phyloP scores from a whole-genome alignment of 2,329 filamentous ascomycete species.

The Calonectria montana region DNA sequence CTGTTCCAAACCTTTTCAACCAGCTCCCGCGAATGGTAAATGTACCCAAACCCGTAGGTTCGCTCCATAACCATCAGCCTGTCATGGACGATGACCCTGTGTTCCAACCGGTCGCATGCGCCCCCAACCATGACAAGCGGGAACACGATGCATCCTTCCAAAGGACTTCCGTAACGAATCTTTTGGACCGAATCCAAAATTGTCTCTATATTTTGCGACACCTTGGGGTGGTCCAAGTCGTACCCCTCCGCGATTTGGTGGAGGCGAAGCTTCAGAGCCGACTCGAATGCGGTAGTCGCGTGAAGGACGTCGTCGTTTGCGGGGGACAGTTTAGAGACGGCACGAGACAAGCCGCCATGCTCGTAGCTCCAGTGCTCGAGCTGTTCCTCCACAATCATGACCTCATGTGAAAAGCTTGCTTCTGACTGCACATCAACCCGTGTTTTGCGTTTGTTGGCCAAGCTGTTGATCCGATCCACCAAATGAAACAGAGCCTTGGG shows the following conservation, averaged over 20 bases:
- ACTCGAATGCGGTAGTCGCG: slow-evolving; percentile 53
- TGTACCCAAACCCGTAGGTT: slow-evolving; percentile 56
- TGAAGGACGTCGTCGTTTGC: slow-evolving; percentile 45
- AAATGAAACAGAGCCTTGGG: slow-evolving; percentile 50
- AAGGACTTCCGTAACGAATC: slow-evolving; percentile 54
- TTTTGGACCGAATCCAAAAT: slow-evolving; percentile 52
- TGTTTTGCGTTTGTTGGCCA: slow-evolving; percentile 47
- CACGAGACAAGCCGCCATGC: slow-evolving; percentile 41
- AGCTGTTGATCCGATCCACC: slow-evolving; percentile 47
- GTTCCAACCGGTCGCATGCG: slow-evolving; percentile 48
- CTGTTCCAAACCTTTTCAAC: slow-evolving; percentile 54
- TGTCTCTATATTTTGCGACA: slow-evolving; percentile 45
- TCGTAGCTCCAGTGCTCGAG: slow-evolving; percentile 53
- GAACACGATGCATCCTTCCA: slow-evolving; percentile 55
- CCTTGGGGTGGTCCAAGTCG: slow-evolving; percentile 47
- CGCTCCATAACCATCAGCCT: slow-evolving; percentile 62
- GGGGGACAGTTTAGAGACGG: slow-evolving; percentile 36
- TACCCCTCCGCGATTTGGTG: slow-evolving; percentile 58
- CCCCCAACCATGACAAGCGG: slow-evolving; percentile 56
- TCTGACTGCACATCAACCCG: slow-evolving; percentile 46
- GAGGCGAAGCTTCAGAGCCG: slow-evolving; percentile 54
- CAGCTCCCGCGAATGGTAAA: slow-evolving; percentile 52
- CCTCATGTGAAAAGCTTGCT: slow-evolving; percentile 42
- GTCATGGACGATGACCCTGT: slow-evolving; percentile 66
- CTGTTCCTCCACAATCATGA: slow-evolving; percentile 35